phyloP scores from a whole-genome alignment of 257 asterid genomes.

The Nicotiana undulata region DNA sequence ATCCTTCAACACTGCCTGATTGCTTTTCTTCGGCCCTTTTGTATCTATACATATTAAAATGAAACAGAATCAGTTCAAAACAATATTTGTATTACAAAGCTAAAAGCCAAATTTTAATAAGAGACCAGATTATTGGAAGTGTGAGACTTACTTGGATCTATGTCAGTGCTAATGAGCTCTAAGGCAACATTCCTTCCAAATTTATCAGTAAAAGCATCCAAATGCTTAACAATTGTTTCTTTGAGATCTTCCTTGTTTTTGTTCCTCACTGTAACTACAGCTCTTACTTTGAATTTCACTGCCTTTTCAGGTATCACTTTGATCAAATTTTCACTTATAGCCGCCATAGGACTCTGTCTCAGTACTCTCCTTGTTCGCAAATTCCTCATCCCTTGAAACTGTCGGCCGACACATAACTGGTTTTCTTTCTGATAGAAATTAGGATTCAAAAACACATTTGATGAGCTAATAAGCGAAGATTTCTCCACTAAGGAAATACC shows the following conservation, averaged over 20 bases:
- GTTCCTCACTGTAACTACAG: slow-evolving; percentile 76
- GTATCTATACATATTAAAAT: slow-evolving; percentile 31
- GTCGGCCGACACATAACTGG: slow-evolving; percentile 9
- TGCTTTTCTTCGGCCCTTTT: slow-evolving; percentile 67
- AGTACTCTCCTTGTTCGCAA: slow-evolving; percentile 13
- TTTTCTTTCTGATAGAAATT: slow-evolving; percentile 7
- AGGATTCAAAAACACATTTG: slow-evolving; percentile 9
- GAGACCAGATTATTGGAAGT: neutral
- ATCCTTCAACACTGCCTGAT: slow-evolving; percentile 53
- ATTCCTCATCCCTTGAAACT: slow-evolving; percentile 27
- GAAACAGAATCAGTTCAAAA: neutral
- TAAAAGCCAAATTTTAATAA: neutral
- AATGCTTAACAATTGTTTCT: slow-evolving; percentile 58
- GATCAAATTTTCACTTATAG: slow-evolving; percentile 72
- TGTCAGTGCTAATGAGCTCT: slow-evolving; percentile 66
- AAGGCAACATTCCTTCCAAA: slow-evolving; percentile 74
- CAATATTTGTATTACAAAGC: no score
- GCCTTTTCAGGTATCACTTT: slow-evolving; percentile 62
- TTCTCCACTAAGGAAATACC: slow-evolving; percentile 45
- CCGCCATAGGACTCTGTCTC: slow-evolving; percentile 37
- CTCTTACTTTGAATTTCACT: slow-evolving; percentile 68
- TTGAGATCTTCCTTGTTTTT: slow-evolving; percentile 68
- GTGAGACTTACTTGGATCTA: slow-evolving; percentile 63
- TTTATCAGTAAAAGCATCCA: slow-evolving; percentile 70
- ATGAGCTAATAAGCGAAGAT: slow-evolving; percentile 26